phyloP scores from a whole-genome alignment of 108 stramenopile genomes.

The Cyclostephanos tholiformis region DNA sequence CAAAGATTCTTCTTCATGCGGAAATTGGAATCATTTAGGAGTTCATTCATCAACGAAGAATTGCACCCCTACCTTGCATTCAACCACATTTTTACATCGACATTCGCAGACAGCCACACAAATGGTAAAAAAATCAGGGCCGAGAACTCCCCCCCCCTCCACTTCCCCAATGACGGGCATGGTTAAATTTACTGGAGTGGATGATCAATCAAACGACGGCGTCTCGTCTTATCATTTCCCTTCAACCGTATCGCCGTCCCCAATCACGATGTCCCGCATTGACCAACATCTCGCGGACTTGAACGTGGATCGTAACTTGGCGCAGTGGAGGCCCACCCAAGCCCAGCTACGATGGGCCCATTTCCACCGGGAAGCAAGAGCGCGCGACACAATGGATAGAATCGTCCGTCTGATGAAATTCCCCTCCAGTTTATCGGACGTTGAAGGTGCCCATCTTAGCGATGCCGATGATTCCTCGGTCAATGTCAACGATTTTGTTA shows the following conservation, averaged over 20 bases:
- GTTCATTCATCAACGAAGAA: neutral
- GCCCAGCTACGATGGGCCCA: constrained; percentile 80
- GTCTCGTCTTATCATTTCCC: neutral
- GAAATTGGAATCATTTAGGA: too few relatives aligned
- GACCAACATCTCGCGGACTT: constrained; percentile 19
- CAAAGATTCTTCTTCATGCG: neutral
- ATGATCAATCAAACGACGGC: neutral
- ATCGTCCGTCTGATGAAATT: constrained; percentile 54
- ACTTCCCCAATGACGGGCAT: neutral
- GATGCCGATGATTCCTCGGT: constrained; percentile 47
- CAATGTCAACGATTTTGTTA: neutral
- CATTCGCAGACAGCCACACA: neutral
- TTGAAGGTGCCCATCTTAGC: constrained; percentile 52
- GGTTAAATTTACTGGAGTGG: neutral
- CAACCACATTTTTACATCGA: neutral
- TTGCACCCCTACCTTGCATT: neutral
- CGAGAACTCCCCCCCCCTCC: neutral
- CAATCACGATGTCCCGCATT: constrained; percentile 19
- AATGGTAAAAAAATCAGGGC: neutral
- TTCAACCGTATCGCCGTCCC: neutral
- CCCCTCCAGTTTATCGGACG: constrained; percentile 51
- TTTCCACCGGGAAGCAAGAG: constrained; percentile 70
- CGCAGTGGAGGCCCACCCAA: constrained; percentile 53
- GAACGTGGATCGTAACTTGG: constrained; percentile 25
- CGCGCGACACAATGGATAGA: constrained; percentile 44